Evolutionary conservation across 345 rosid genomes (phyloP).

Genomic region (Mercurialis annua): DNA sequence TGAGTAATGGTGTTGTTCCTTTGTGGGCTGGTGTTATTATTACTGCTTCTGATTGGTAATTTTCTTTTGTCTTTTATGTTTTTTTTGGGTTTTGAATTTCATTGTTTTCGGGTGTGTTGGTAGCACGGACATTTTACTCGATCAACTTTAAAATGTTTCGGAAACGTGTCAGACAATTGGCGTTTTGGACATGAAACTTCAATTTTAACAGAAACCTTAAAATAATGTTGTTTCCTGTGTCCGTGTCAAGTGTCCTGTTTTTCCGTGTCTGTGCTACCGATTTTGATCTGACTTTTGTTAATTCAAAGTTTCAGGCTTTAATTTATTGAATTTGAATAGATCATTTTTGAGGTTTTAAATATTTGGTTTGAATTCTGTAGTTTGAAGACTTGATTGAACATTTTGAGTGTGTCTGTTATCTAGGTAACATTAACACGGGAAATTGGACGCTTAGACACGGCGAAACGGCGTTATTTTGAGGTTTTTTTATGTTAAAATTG

Average conservation of each 20-base stretch:
- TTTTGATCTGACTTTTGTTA: neutral
- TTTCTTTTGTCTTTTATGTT: neutral
- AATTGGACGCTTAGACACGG: no score
- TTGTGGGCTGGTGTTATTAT: slow-evolving; percentile 88
- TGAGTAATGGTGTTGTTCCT: slow-evolving; percentile 76
- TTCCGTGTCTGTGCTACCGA: no score
- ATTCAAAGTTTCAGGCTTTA: neutral
- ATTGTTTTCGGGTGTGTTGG: neutral
- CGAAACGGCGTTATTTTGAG: no score
- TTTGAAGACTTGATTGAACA: neutral
- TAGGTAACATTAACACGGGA: no score
- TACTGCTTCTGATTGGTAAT: slow-evolving; percentile 85
- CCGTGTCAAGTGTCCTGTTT: no score
- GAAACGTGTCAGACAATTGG: no score
- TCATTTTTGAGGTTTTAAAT: neutral
- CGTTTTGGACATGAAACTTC: no score
- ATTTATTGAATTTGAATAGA: neutral
- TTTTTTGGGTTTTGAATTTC: neutral
- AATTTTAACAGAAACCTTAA: no score
- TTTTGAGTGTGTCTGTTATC: neutral
- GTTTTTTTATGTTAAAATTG: no score
- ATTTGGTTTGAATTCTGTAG: neutral
- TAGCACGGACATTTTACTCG: no score
- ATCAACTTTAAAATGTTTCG: no score
- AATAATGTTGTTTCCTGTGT: no score